Base-by-base conservation (phyloP, 1,284 basidiomycete species). In the Cryptococcus jaspeensis region DNA sequence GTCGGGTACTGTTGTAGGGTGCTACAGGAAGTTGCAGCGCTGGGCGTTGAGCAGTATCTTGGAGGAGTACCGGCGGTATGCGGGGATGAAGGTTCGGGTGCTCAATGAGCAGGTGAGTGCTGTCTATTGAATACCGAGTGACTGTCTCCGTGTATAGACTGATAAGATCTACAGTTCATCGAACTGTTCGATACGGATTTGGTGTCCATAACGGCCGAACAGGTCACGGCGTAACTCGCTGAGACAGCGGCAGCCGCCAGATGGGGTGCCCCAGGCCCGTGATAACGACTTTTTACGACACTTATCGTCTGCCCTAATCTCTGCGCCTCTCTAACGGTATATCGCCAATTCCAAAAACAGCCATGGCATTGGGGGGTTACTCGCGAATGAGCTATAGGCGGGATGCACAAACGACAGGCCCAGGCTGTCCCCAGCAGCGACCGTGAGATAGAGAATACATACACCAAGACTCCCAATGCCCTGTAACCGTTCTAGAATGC, bases 161-260 rank as follows among this genome's bases (percentile, higher is more conserved):
- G 23, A 28, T 12, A 32, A 32, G 13, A 50, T 36, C 11, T 22
- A 4, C 62, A 82, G 79, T 83, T 82, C 60, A 82, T 83, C 62
- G 81, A 82, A 68, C 73, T 82, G 32, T 83, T 83, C 56, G 80
- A 81, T 59, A 80, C 79, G 48, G 80, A 81, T 59, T 69, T 82
- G 42, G 80, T 81, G 22, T 77, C 75, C 0, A 67, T 74, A 40
- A 76, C 69, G 22, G 65, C 67, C 5, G 62, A 64, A 53, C 59
- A 60, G 37, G 54, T 47, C 16, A 45, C 53, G 5, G 55, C 57
- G 23, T 56, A 28, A 52, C 35, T 12, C 1, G 41, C 7, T n/a
- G 1, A 43, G 18, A 20, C 41, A n/a, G 15, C 18, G 12, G 11
- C 0, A 20, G 41, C 41, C 9, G 5, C 28, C 28, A 32, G 28